Evolutionary conservation across 2,329 filamentous ascomycete species (phyloP).

Genomic region (Teratosphaeria destructans): DNA sequence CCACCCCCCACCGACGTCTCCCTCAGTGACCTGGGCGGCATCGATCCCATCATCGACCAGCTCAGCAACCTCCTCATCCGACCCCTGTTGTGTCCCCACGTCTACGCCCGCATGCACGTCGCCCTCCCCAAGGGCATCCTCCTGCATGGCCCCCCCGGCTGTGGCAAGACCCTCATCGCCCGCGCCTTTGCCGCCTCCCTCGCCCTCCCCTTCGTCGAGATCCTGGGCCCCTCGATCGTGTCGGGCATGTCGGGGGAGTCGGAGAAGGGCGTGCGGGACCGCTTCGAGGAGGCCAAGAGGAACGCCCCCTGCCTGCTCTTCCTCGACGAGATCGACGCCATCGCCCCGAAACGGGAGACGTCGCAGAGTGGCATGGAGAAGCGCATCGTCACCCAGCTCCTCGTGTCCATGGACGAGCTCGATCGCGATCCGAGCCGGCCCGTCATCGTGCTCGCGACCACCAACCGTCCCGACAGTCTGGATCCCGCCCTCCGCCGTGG

Average conservation of each 20-base stretch:
- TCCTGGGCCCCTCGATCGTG: conserved; percentile 72
- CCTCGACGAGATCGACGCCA: conserved; percentile 84
- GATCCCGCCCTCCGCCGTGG: conserved; percentile 66
- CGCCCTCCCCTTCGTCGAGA: conserved; percentile 66
- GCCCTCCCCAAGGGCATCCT: conserved; percentile 65
- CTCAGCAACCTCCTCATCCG: conserved; percentile 62
- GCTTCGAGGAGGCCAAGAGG: conserved; percentile 78
- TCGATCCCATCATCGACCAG: conserved; percentile 60
- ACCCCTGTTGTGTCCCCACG: conserved; percentile 58
- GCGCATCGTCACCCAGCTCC: conserved; percentile 70
- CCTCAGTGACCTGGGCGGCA: conserved; percentile 64
- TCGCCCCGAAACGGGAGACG: conserved; percentile 75
- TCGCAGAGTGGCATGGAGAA: conserved; percentile 84
- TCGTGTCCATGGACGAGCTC: conserved; percentile 76
- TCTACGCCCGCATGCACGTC: conserved; percentile 55
- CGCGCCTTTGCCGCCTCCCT: conserved; percentile 68
- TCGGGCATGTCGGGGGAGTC: conserved; percentile 84
- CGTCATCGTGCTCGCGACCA: conserved; percentile 84
- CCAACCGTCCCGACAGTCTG: conserved; percentile 76
- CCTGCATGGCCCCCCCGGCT: conserved; percentile 73
- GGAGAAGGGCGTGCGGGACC: conserved; percentile 73
- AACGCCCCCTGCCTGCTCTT: conserved; percentile 84
- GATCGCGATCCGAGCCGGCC: conserved; percentile 56
- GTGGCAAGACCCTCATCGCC: conserved; percentile 76
- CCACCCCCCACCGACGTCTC: conserved; percentile 60